Percentiles rank a stretch among this genome's conserved stretches.
Evolutionary conservation across 2,329 filamentous ascomycete genomes (phyloP).

Genomic region (Didymella arachidicola): DNA sequence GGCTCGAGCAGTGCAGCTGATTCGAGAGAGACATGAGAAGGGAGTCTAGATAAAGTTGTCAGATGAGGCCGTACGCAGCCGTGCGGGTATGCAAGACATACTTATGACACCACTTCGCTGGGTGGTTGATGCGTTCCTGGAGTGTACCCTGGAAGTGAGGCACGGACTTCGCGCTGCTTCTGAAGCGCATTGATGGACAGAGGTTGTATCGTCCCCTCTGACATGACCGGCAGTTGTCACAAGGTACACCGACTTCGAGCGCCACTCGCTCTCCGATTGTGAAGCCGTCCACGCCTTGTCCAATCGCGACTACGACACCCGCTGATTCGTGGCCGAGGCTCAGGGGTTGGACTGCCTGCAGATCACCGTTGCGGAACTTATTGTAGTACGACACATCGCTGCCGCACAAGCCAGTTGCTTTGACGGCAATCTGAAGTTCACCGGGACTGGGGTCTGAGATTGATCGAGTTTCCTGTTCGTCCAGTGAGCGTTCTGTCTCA

Average conservation of each 20-base stretch:
- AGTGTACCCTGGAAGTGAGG: conserved; percentile 56
- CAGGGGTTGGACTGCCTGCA: conserved; percentile 70
- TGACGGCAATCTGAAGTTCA: conserved; percentile 71
- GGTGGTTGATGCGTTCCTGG: conserved; percentile 55
- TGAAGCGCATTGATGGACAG: conserved; percentile 53
- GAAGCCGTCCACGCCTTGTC: conserved; percentile 49
- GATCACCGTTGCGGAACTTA: conserved; percentile 74
- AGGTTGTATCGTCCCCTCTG: conserved; percentile 54
- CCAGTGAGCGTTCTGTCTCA: conserved; percentile 33
- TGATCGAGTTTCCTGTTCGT: conserved; percentile 61
- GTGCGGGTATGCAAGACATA: conserved; percentile 48
- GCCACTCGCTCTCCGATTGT: conserved; percentile 53
- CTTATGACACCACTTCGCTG: conserved; percentile 56
- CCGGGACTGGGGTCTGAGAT: conserved; percentile 62
- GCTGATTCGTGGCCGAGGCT: conserved; percentile 61
- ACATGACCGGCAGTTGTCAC: conserved; percentile 53
- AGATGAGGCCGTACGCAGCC: conserved; percentile 34
- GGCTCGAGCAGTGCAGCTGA: conserved; percentile 60
- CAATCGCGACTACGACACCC: conserved; percentile 51
- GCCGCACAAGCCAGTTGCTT: conserved; percentile 72
- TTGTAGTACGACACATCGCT: conserved; percentile 76
- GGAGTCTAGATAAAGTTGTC: conserved; percentile 48
- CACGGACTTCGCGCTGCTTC: conserved; percentile 54
- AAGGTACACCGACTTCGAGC: conserved; percentile 53
- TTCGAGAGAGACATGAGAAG: conserved; percentile 51